phyloP scores from a whole-genome alignment of 805 yeast species.

The Cyberlindnera samutprakarnensis region DNA sequence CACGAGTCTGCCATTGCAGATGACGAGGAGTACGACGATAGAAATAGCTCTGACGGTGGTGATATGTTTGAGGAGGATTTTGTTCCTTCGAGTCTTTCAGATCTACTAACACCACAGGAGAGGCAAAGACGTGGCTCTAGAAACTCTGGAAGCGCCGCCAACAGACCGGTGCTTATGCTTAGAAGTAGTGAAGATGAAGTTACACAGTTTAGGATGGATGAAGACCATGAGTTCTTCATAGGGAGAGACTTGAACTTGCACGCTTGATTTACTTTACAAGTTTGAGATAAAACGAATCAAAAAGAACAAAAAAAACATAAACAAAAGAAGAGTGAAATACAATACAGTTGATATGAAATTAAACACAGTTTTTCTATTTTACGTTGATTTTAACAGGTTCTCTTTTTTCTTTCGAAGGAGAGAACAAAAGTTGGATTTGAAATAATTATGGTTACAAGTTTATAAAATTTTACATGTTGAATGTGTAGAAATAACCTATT shows the following conservation, averaged over 20 bases:
- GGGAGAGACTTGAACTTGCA: conserved; percentile 1
- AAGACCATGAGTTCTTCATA: conserved; percentile 6
- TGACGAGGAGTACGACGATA: conserved; percentile 17
- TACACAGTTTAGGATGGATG: conserved; percentile 32
- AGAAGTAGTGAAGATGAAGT: conserved; percentile 4
- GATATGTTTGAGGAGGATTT: conserved; percentile 58
- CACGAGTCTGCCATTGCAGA: conserved; percentile 27
- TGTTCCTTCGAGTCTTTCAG: conserved; percentile 77
- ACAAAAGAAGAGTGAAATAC: background rate
- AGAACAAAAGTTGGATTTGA: too few relatives aligned
- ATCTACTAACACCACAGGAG: conserved; percentile 49
- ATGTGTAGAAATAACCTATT: too few relatives aligned
- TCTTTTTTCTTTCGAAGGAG: too few relatives aligned
- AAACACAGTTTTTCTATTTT: too few relatives aligned
- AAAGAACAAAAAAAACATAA: background rate
- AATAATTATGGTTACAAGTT: too few relatives aligned
- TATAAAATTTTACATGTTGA: too few relatives aligned
- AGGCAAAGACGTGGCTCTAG: conserved; percentile 61
- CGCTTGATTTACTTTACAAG: background rate
- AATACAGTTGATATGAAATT: too few relatives aligned
- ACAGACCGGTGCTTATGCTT: conserved; percentile 7
- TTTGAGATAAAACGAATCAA: background rate
- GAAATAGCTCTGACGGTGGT: conserved; percentile 1
- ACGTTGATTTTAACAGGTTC: too few relatives aligned
- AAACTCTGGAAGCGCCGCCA: conserved; percentile 23